Base-by-base conservation (phyloP, 2,329 filamentous ascomycete genomes). In the Aspergillus ruber region DNA sequence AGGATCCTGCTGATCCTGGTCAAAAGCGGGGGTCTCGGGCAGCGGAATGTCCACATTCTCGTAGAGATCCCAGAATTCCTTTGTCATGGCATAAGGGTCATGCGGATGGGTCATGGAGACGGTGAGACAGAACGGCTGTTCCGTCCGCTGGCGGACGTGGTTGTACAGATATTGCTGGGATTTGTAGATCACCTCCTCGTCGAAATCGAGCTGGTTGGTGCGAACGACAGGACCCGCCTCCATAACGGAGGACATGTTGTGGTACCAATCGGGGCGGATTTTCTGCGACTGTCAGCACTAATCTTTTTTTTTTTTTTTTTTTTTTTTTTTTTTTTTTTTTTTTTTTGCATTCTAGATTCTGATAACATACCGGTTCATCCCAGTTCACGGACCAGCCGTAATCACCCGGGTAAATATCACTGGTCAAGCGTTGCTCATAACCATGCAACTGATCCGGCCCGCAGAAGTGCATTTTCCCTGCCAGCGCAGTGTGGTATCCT, bases 391-490 rank as follows among this genome's bases (percentile, higher is more conserved):
- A 85, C 90, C 90, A 96, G 54, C 90, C 90, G 63, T 93, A 90
- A 64, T 96, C 90, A 49, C 86, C 90, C 1, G 90, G 90, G 68
- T 96, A 96, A 64, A 96, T 95, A 67, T 96, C 90, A 56, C 85
- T 88, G n/a, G 90, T 96, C 61, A 96, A 77, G 48, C 90, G 83
- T 61, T 88, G 86, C 74, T 96, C 90, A 62, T 95, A 96, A 25
- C 90, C 90, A 66, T 96, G 90, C 50, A 96, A 77, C 72, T 96
- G 90, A 65, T 96, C 90, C 0, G 75, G 74, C 29, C 90, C 90
- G 46, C 94, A 86, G 66, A 96, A 96, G 71, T 96, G 90, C 90
- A 96, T 96, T 78, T 96, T 96, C 53, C 90, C 90, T 4, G 90
- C 89, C 57, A 96, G 76, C 5, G 86, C 87, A 10, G 90, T 95